A percentile compares a stretch with the other conserved stretches of the same genome.
phyloP scores from a whole-genome alignment of 2,329 filamentous ascomycete species.

The Fusarium cicatricum region DNA sequence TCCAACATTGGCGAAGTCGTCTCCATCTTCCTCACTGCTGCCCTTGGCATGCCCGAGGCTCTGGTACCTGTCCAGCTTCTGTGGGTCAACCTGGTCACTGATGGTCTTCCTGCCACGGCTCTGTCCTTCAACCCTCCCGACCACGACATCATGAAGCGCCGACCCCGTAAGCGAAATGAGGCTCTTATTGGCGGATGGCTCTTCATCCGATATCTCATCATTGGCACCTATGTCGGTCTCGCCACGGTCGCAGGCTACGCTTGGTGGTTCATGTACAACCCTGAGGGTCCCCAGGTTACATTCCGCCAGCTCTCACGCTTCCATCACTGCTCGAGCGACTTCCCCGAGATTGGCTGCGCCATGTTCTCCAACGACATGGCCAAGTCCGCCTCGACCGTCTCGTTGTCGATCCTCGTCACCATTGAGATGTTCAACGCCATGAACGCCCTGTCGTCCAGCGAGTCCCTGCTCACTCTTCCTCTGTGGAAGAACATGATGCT shows the following conservation, averaged over 20 bases:
- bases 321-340: constrained; percentile 87
- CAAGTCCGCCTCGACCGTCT: constrained; percentile 91
- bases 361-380: constrained; percentile 91
- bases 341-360: constrained; percentile 87
- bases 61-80: constrained; percentile 96
- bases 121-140: constrained; percentile 99
- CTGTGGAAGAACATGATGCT: constrained; percentile 99
- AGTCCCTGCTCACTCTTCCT: constrained; percentile 90
- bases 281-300: constrained; percentile 86
- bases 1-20: constrained; percentile 99
- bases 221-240: constrained; percentile 92
- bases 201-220: constrained; percentile 96
- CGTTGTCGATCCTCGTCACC: constrained; percentile 89
- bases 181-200: constrained; percentile 93
- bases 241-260: constrained; percentile 97
- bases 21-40: constrained; percentile 97
- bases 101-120: constrained; percentile 94
- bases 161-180: constrained; percentile 91
- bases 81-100: constrained; percentile 98
- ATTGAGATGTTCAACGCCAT: constrained; percentile 99
- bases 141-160: constrained; percentile 95
- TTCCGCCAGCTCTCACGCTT: constrained; percentile 93
- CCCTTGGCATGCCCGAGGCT: constrained; percentile 96
- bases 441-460: constrained; percentile 95
- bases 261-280: constrained; percentile 99